These are phyloP conservation scores for Globisporangium acanthophoron DNA, from an alignment of 352 stramenopile genomes.

Conservation along the genomic window DNA sequence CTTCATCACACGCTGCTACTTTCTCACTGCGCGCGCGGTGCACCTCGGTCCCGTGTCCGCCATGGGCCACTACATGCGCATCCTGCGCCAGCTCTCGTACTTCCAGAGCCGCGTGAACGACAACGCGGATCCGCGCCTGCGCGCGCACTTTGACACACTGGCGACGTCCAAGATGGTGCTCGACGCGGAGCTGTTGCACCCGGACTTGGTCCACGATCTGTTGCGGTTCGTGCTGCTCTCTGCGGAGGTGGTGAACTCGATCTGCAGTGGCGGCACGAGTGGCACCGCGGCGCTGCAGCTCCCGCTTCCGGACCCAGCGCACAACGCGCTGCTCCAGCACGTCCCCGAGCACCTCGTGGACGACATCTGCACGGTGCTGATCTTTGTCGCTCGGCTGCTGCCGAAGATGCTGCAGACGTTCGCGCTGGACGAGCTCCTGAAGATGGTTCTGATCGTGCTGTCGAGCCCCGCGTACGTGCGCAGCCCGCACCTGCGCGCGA, in stretches of 20 bases:
- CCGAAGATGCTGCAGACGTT: slow-evolving; percentile 81
- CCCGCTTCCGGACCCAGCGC: slow-evolving; percentile 19
- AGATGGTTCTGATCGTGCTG: slow-evolving; percentile 89
- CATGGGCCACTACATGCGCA: slow-evolving; percentile 76
- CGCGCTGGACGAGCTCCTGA: slow-evolving; percentile 86
- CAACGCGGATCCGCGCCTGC: slow-evolving; percentile 59
- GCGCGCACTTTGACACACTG: slow-evolving; percentile 70
- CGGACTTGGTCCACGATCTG: slow-evolving; percentile 73
- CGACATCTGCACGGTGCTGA: slow-evolving; percentile 91
- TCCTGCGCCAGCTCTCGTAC: slow-evolving; percentile 90
- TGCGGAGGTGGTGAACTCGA: slow-evolving; percentile 44
- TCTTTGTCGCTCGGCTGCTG: slow-evolving; percentile 87
- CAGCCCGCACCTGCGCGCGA: slow-evolving; percentile 92
- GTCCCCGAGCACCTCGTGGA: slow-evolving; percentile 96
- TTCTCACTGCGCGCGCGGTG: slow-evolving; percentile 89
- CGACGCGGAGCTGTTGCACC: slow-evolving; percentile 72
- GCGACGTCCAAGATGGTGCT: slow-evolving; percentile 73
- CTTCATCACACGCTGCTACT: slow-evolving; percentile 97
- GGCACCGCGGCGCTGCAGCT: slow-evolving; percentile 26
- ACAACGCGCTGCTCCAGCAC: slow-evolving; percentile 48
- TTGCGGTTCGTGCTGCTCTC: slow-evolving; percentile 70
- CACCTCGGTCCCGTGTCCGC: slow-evolving; percentile 89
- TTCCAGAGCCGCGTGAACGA: slow-evolving; percentile 80
- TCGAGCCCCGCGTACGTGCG: slow-evolving; percentile 83
- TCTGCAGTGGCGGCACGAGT: slow-evolving; percentile 30